Base-by-base conservation (phyloP, 257 asterid genomes). In the Fraxinus americana region DNA sequence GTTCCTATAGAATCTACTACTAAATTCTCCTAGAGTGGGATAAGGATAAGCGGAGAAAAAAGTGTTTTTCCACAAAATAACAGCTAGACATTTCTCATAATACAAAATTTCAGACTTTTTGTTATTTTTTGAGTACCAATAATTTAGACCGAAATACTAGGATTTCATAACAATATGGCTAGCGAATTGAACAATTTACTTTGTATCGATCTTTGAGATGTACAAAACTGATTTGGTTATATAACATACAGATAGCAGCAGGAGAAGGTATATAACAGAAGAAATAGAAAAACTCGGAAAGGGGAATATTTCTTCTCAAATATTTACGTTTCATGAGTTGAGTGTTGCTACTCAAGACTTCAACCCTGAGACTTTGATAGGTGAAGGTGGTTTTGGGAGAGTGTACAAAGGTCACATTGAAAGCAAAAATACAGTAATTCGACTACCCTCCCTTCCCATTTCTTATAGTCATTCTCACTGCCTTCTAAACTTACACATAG, bases 321-420 rank as follows among this genome's bases (percentile, higher is more conserved):
- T 72, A 67, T 76, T 89, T 79, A 52, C 85, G 13, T 89, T 75
- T 71, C 82, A 82, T 0, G 90, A 87, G 71, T 80, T 89, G 43
- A 81, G 83, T 2, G 69, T 14, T 14, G 90, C 91, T 25, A 89
- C 94, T 13, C 76, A 87, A 35, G 69, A 84, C 82, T 89, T 89
- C 81, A 69, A 78, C 61, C 73, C 78, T 1, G 78, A 82, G 36
- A 38, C 45, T 71, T 78, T 85, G 79, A 67, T 86, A 0, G 91
- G 94, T n/a, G 94, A 89, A 85, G 94, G 94, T n/a, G 94, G 94
- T 23, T 89, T 89, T 38, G 94, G 94, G 38, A 87, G 85, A 84
- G 94, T 89, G 71, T 87, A 87, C 87, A 89, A 78, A 80, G 94
- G 89, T 84, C 85, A 72, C 76, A 59, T 89, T 16, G 67, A 43